A percentile compares a stretch with the other conserved stretches of the same genome.
phyloP scores from a whole-genome alignment of 2,329 filamentous ascomycete species.

The Exophiala aquamarina region DNA sequence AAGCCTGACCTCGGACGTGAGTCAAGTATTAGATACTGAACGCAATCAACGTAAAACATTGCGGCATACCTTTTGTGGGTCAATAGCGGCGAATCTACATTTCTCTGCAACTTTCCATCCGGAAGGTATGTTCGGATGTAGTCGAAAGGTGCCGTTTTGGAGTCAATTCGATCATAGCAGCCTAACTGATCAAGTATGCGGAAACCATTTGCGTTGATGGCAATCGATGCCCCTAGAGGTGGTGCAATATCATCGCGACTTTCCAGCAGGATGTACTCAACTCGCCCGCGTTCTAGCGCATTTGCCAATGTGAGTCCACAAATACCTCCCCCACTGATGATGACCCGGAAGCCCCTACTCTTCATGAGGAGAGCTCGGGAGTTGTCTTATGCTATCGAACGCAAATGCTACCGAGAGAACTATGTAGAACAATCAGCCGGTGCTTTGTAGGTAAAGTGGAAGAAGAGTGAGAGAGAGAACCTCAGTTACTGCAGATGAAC shows the following conservation, averaged over 20 bases:
- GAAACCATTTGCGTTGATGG: conserved; percentile 42
- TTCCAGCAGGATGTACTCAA: conserved; percentile 55
- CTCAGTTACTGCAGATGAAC: no score
- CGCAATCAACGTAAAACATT: not conserved
- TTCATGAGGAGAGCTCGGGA: no score
- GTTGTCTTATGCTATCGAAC: no score
- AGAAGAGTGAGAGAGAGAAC: no score
- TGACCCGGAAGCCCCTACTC: conserved; percentile 30
- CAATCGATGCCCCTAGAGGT: conserved; percentile 50
- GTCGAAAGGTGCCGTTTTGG: not conserved
- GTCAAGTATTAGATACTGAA: not conserved
- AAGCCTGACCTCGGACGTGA: not conserved
- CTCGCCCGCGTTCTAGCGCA: conserved; percentile 44
- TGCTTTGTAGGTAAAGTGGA: no score
- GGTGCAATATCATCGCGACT: conserved; percentile 43
- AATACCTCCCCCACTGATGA: conserved; percentile 53
- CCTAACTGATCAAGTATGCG: conserved; percentile 55
- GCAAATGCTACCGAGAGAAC: no score
- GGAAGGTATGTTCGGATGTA: not conserved
- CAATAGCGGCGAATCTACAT: not conserved
- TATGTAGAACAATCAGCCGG: no score
- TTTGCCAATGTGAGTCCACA: conserved; percentile 49
- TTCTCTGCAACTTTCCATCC: not conserved
- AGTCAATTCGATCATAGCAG: conserved; percentile 33
- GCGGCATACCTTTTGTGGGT: not conserved